These are phyloP conservation scores for Cyclostephanos invisitatus DNA, from an alignment of 108 stramenopile species.

Conservation along the genomic window DNA sequence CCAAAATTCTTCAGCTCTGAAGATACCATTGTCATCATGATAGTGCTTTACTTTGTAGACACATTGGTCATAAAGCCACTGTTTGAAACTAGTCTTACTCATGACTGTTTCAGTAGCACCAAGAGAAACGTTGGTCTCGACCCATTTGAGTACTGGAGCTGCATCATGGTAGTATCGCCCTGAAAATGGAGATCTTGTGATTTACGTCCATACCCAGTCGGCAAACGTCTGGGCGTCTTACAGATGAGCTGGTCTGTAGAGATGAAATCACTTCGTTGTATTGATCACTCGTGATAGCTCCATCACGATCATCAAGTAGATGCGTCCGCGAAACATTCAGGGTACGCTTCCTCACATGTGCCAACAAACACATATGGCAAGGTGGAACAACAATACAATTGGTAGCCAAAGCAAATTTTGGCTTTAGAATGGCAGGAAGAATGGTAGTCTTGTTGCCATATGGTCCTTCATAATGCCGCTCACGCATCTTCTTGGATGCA, in stretches of 20 bases:
- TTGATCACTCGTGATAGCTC: background rate
- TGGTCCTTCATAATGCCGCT: background rate
- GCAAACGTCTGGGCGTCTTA: constrained; percentile 30
- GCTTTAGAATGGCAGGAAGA: constrained; percentile 1
- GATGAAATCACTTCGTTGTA: constrained; percentile 1
- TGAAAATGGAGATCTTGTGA: background rate
- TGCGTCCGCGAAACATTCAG: background rate
- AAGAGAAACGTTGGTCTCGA: constrained; percentile 30
- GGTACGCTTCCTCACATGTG: background rate
- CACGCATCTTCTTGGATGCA: background rate
- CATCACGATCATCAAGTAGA: background rate
- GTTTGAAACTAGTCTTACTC: constrained; percentile 24
- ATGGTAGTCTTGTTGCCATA: background rate
- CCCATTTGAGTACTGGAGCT: constrained; percentile 10
- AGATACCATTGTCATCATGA: constrained; percentile 38
- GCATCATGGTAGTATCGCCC: constrained; percentile 37
- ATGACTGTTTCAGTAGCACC: constrained; percentile 33
- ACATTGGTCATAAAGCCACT: background rate
- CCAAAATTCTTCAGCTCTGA: constrained; percentile 8
- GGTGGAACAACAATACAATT: background rate
- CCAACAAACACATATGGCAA: background rate
- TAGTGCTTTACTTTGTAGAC: constrained; percentile 22
- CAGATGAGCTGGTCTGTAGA: constrained; percentile 3
- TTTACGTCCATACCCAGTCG: constrained; percentile 32
- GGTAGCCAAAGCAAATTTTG: background rate